Evolutionary conservation across 1,284 basidiomycete genomes (phyloP).

Genomic region (Austroboletus rostrupii): DNA sequence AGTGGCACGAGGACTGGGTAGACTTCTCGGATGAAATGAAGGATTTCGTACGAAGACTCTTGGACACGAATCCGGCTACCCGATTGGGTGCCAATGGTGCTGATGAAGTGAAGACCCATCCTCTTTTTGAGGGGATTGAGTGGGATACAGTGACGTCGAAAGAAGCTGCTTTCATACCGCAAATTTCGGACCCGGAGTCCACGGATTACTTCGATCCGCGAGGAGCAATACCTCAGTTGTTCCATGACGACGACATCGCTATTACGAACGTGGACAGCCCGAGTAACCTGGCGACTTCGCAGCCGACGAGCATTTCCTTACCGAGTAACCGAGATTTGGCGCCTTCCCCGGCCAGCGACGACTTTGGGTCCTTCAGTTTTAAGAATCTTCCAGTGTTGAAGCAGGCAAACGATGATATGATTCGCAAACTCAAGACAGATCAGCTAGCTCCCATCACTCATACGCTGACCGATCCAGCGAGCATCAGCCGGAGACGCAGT

Average conservation of each 20-base stretch:
- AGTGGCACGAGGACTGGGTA: constrained; percentile 93
- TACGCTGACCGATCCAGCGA: constrained; percentile 62
- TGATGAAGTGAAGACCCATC: constrained; percentile 89
- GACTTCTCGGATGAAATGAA: constrained; percentile 85
- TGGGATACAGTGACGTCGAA: constrained; percentile 89
- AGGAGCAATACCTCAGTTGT: constrained; percentile 84
- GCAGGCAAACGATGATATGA: constrained; percentile 98
- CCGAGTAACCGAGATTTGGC: constrained; percentile 42
- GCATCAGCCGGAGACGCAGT: constrained; percentile 64
- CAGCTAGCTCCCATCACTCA: constrained; percentile 72
- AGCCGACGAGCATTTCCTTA: constrained; percentile 47
- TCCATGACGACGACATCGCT: constrained; percentile 78
- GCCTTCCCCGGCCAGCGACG: constrained; percentile 61
- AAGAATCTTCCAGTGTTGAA: constrained; percentile 97
- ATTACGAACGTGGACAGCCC: constrained; percentile 52
- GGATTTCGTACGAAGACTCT: constrained; percentile 87
- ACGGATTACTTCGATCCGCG: constrained; percentile 99
- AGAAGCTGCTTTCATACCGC: constrained; percentile 94
- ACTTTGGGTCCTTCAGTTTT: constrained; percentile 98
- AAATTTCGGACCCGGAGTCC: constrained; percentile 92
- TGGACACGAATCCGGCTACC: constrained; percentile 77
- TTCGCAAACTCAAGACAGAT: constrained; percentile 88
- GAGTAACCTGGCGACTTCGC: constrained; percentile 38
- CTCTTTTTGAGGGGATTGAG: constrained; percentile 88
- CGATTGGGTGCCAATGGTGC: constrained; percentile 88